Evolutionary conservation across 23 red algal species (phyloP).

Genomic region (Chondrus crispus): DNA sequence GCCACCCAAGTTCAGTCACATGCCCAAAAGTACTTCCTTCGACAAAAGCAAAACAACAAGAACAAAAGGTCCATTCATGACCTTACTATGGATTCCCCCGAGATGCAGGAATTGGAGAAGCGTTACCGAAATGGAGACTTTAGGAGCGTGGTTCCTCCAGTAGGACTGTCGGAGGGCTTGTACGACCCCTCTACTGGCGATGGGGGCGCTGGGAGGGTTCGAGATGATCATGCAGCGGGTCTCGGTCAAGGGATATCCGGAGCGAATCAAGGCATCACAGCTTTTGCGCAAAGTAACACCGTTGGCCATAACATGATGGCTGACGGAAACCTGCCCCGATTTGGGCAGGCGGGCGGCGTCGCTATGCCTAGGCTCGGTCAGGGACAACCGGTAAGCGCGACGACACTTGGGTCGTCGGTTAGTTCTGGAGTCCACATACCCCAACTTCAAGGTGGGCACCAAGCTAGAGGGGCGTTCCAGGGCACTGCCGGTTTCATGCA

Average conservation of each 20-base stretch:
- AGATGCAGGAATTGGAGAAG: slow-evolving; percentile 44
- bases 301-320: background rate
- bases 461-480: background rate
- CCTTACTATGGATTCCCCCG: slow-evolving; percentile 36
- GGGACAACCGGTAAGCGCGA: background rate
- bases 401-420: background rate
- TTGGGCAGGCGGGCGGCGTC: background rate
- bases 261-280: background rate
- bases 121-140: background rate
- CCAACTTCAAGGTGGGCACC: background rate
- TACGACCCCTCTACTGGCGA: background rate
- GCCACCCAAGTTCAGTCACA: slow-evolving; percentile 65
- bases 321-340: background rate
- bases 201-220: background rate
- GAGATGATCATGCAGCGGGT: background rate
- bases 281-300: background rate
- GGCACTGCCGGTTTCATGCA: background rate
- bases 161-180: background rate
- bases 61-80: slow-evolving; percentile 72
- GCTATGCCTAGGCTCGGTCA: background rate
- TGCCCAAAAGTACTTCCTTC: slow-evolving; percentile 64
- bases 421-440: background rate
- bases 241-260: background rate
- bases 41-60: slow-evolving; percentile 35
- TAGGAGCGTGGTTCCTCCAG: background rate